These are phyloP conservation scores for Lentinula guzmanii DNA, from an alignment of 768 basidiomycete genomes.

Conservation along the genomic window DNA sequence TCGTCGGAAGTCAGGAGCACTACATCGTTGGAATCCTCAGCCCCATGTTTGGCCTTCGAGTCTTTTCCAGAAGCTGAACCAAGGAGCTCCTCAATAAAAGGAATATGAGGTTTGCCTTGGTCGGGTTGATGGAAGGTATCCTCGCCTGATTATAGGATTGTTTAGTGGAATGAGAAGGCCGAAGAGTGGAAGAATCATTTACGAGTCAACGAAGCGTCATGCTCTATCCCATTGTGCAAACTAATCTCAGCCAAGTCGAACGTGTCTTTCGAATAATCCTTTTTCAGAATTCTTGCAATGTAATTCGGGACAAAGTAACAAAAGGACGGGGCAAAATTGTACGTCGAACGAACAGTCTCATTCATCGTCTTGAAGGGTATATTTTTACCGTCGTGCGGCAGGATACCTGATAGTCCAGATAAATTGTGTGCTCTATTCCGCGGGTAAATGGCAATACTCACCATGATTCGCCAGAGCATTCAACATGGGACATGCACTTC, in stretches of 20 bases:
- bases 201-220: conserved; percentile 61
- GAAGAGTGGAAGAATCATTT: conserved; percentile 23
- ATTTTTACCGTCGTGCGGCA: conserved; percentile 60
- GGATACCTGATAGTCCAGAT: conserved; percentile 42
- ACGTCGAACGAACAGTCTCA: conserved; percentile 43
- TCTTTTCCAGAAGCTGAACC: conserved; percentile 49
- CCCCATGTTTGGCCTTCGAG: not conserved
- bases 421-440: not conserved
- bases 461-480: conserved; percentile 86
- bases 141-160: conserved; percentile 33
- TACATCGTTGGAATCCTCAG: conserved; percentile 33
- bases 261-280: conserved; percentile 49
- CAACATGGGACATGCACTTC: conserved; percentile 68
- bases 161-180: not conserved
- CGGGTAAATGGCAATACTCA: conserved; percentile 22
- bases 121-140: conserved; percentile 41
- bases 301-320: conserved; percentile 60
- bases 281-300: conserved; percentile 52
- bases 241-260: conserved; percentile 65
- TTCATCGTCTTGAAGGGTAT: conserved; percentile 55
- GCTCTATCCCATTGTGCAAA: conserved; percentile 72
- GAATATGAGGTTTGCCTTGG: conserved; percentile 46
- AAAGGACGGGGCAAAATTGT: conserved; percentile 68
- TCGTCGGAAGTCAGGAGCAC: conserved; percentile 50
- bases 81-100: conserved; percentile 51